Conservation (phyloP, 2,329 filamentous ascomycete species). For the Pseudogymnoascus sp. region DNA sequence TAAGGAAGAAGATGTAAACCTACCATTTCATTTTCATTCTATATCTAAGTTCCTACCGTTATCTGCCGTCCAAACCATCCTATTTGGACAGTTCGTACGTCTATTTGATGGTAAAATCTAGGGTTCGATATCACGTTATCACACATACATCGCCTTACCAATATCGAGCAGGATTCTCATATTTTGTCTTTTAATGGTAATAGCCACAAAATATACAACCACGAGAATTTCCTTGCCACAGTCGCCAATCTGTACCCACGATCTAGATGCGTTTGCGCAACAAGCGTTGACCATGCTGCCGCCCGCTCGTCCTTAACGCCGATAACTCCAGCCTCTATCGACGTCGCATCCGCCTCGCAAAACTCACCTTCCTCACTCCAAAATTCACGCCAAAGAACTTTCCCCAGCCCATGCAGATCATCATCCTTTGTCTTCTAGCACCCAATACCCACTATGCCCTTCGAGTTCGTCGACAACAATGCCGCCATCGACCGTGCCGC, state of each 20-base stretch:
- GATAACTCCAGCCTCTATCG: not conserved
- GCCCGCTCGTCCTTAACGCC: not conserved
- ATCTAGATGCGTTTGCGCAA: not conserved
- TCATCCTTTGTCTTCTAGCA: not conserved
- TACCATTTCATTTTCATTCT: too few species aligned
- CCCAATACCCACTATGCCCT: conserved; percentile 9
- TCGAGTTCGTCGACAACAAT: conserved; percentile 14
- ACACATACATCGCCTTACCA: not conserved
- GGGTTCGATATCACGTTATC: too few species aligned
- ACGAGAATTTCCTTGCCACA: not conserved
- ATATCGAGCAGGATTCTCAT: not conserved
- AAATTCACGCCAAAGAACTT: not conserved
- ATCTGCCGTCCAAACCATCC: too few species aligned
- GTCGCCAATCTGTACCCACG: not conserved
- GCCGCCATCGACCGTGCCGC: conserved; percentile 12
- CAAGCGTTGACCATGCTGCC: not conserved
- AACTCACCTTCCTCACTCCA: not conserved
- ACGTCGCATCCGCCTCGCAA: not conserved
- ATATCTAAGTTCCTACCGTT: too few species aligned
- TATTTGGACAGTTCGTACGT: too few species aligned
- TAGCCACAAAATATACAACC: not conserved
- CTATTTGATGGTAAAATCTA: too few species aligned
- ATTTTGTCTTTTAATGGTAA: not conserved
- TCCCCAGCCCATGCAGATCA: not conserved
- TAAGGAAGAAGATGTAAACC: too few species aligned